Evolutionary conservation across 202 grass and related monocot genomes (phyloP), one percentile per base, ranked within the genome.

Genomic region (Carex sylvatica): DNA sequence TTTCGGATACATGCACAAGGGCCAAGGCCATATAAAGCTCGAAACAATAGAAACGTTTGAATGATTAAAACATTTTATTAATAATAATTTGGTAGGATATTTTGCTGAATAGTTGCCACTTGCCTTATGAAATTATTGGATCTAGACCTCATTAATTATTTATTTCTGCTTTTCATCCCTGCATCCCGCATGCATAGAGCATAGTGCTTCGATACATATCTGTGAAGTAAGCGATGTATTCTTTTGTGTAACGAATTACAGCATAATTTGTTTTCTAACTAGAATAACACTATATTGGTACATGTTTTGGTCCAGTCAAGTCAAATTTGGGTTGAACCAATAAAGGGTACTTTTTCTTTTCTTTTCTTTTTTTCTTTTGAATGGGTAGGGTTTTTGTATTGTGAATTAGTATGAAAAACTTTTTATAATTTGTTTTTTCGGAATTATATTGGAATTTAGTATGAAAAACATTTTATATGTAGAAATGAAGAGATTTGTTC

Each of bases 81-180:
- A 49, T 22, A 38, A 46, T 23, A 42, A 23, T 72, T 72, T 24
- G 69, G 69, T 72, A 72, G 19, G 69, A 72, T 72, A 72, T 72
- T 72, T 72, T 49, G 16, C 40, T 47, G 38, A 72, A 14, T 72
- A 72, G 68, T 24, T 72, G 69, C 69, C 47, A 72, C 69, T 72
- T 47, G 69, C n/a, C 69, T 6, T 26, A 4, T 24, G 1, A 49
- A 72, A 49, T 68, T 38, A 49, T 72, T 70, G 18, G 36, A 19
- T 40, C 12, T 58, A 58, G 5, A 58, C 55, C 15, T 58, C 1
- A 6, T 2, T 58, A 6, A 40, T 6, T n/a, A 6, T 2, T 58
- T 2, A 40, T 40, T 61, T 61, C 23, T 23, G 24, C 2, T 9
- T 61, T 61, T 61, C 20, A 23, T 22, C 59, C 8, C 59, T 3